A percentile compares a stretch with the other conserved stretches of the same genome.
Conservation (phyloP, 163 green algal species). For the Chlorella variabilis region DNA sequence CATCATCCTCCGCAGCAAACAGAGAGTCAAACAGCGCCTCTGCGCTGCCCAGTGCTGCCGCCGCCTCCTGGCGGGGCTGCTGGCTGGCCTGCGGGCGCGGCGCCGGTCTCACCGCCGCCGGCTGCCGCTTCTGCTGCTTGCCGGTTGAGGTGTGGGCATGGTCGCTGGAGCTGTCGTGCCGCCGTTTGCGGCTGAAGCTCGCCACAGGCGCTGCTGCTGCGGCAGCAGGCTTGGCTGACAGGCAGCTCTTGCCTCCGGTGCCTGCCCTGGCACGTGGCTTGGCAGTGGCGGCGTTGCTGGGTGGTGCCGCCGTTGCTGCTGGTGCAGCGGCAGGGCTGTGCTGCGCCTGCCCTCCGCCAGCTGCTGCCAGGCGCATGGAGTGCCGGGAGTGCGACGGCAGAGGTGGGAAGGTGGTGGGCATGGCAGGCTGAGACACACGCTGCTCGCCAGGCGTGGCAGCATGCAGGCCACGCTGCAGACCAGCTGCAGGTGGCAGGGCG, state of each 20-base stretch:
- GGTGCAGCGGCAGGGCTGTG: neutral
- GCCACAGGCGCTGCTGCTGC: neutral
- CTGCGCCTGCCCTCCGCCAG: neutral
- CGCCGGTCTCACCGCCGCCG: neutral
- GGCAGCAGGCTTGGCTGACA: neutral
- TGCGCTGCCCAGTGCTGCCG: no score
- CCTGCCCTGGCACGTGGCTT: neutral
- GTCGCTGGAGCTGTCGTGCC: neutral
- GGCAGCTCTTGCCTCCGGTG: neutral
- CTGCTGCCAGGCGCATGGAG: neutral
- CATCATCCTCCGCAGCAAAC: neutral
- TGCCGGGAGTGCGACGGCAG: no score
- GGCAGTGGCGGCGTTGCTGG: neutral
- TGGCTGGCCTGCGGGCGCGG: neutral
- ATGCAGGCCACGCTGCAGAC: conserved; percentile 4
- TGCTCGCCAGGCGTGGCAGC: neutral
- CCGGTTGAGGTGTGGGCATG: neutral
- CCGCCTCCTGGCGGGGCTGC: neutral
- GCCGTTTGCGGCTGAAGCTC: conserved; percentile 31
- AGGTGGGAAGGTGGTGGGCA: conserved; percentile 6
- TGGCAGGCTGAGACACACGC: neutral
- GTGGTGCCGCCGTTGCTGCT: neutral
- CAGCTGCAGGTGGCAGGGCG: neutral
- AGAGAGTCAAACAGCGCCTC: conserved; percentile 36
- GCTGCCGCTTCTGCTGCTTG: neutral